phyloP scores from a whole-genome alignment of 768 basidiomycete genomes.

The Hydnomerulius pinastri region DNA sequence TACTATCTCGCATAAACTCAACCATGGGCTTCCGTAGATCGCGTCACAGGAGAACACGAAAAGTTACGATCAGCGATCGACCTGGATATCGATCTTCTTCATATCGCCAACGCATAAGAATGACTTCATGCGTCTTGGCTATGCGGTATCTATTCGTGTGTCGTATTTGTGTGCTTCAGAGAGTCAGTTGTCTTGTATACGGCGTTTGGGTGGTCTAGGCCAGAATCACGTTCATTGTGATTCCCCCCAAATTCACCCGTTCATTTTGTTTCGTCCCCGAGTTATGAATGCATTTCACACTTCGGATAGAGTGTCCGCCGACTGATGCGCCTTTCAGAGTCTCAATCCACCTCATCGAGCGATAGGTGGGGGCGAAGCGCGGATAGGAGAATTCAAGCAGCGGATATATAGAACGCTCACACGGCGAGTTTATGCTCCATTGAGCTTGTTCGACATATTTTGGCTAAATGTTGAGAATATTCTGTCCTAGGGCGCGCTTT shows the following conservation, averaged over 20 bases:
- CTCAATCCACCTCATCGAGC: neutral
- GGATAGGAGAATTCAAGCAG: neutral
- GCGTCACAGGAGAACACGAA: constrained; percentile 7
- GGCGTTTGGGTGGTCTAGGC: constrained; percentile 14
- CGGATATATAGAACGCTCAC: neutral
- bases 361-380: neutral
- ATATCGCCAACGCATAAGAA: constrained; percentile 25
- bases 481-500: neutral
- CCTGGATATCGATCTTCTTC: constrained; percentile 24
- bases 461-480: constrained; percentile 9
- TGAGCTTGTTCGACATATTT: neutral
- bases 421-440: neutral
- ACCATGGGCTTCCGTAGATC: neutral
- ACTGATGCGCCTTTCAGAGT: neutral
- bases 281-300: neutral
- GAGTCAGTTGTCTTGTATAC: neutral
- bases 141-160: neutral
- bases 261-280: constrained; percentile 15
- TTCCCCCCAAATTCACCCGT: neutral
- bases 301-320: neutral
- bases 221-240: constrained; percentile 6
- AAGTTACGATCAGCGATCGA: constrained; percentile 27
- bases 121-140: constrained; percentile 15
- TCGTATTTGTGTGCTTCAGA: neutral
- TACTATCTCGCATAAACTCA: neutral